Conservation (phyloP, 257 asterid species). For the Capsicum baccatum region DNA sequence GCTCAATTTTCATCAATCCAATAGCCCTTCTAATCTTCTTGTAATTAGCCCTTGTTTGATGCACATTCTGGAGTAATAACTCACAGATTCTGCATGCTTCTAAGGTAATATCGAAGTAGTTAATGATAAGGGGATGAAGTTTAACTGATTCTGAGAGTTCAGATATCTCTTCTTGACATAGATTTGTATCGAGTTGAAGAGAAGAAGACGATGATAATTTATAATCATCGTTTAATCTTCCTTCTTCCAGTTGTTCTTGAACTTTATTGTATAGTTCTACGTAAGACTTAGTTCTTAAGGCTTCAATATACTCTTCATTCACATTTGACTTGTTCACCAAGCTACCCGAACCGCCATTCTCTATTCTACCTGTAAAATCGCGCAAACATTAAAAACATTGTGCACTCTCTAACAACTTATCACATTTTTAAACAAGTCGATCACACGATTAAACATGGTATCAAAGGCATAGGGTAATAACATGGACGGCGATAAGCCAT, state of each 20-base stretch:
- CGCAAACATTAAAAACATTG: background rate
- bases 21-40: slow-evolving; percentile 37
- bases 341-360: slow-evolving; percentile 32
- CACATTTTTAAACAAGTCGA: background rate
- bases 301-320: slow-evolving; percentile 64
- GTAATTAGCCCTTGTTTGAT: slow-evolving; percentile 45
- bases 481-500: background rate
- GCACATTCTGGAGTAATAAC: slow-evolving; percentile 48
- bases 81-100: slow-evolving; percentile 69
- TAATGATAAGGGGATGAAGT: slow-evolving; percentile 44
- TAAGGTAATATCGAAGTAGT: slow-evolving; percentile 55
- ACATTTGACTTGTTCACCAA: slow-evolving; percentile 45
- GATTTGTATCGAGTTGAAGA: slow-evolving; percentile 31
- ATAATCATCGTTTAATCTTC: background rate
- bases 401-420: background rate
- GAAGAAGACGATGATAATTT: slow-evolving; percentile 39
- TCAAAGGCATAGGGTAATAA: background rate
- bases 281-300: slow-evolving; percentile 78
- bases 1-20: slow-evolving; percentile 37
- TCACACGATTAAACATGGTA: background rate
- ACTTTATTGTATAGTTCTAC: slow-evolving; percentile 57
- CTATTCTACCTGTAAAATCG: slow-evolving; percentile 42
- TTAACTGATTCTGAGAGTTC: slow-evolving; percentile 36
- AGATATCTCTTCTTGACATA: slow-evolving; percentile 42
- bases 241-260: slow-evolving; percentile 43